phyloP scores from a whole-genome alignment of 371 early-diverging fungal species.

The Blakeslea trispora region DNA sequence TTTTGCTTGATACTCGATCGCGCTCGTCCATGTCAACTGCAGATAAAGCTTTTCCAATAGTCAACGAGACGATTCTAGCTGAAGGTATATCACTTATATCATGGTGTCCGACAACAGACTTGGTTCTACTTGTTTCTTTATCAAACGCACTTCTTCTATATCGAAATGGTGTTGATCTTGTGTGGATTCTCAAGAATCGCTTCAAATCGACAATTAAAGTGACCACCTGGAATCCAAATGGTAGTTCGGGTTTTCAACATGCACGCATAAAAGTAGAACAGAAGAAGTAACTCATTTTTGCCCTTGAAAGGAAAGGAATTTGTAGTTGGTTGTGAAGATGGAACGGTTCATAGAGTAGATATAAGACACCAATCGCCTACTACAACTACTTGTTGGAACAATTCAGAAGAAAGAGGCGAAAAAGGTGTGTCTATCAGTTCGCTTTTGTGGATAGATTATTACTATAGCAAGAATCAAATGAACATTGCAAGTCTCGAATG shows the following conservation, averaged over 20 bases:
- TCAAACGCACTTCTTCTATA: conserved; percentile 12
- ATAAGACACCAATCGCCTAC: conserved; percentile 9
- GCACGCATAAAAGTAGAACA: no score
- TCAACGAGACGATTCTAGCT: conserved; percentile 5
- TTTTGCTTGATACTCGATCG: neutral
- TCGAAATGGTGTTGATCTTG: conserved; percentile 5
- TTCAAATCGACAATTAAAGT: conserved; percentile 6
- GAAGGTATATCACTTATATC: conserved; percentile 17
- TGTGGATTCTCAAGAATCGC: conserved; percentile 13
- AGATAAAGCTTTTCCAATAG: neutral
- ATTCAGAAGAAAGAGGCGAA: neutral
- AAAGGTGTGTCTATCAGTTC: neutral
- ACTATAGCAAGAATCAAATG: conserved; percentile 10
- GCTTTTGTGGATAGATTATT: conserved; percentile 20
- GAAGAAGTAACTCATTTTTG: no score
- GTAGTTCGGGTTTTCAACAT: neutral
- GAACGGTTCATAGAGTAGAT: conserved; percentile 21
- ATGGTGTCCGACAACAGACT: conserved; percentile 28
- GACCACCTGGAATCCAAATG: conserved; percentile 25
- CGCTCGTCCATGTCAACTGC: neutral
- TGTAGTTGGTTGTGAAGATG: conserved; percentile 21
- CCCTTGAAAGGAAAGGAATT: conserved; percentile 30
- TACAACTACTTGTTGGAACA: conserved; percentile 13
- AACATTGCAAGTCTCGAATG: conserved; percentile 16
- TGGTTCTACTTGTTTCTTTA: conserved; percentile 21